A percentile compares a stretch with the other conserved stretches of the same genome.
These are phyloP conservation scores for Dissophora ornata DNA, from an alignment of 192 early-diverging fungal species.

Conservation along the genomic window DNA sequence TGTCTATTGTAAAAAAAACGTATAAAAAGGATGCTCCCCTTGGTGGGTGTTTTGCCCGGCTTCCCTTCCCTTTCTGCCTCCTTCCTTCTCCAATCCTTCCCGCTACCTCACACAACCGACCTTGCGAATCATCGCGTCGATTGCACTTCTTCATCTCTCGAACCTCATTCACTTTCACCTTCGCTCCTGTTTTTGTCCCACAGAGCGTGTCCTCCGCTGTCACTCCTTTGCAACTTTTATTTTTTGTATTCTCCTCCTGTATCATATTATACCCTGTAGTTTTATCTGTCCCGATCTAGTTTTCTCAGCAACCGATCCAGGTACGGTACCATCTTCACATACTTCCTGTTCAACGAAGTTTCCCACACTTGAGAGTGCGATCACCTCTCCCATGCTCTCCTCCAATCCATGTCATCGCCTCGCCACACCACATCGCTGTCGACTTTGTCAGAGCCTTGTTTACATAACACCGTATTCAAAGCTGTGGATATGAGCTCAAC, in stretches of 20 bases:
- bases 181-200: slow-evolving; percentile 11
- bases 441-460: too few relatives aligned
- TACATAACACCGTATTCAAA: slow-evolving; percentile 9
- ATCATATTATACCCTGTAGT: slow-evolving; percentile 1
- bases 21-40: slow-evolving; percentile 5
- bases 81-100: background rate
- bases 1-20: too few relatives aligned
- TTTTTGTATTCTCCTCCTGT: background rate
- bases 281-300: too few relatives aligned
- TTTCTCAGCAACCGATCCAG: background rate
- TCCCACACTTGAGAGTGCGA: background rate
- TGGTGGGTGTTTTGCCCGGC: slow-evolving; percentile 1
- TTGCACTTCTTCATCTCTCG: background rate
- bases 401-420: background rate
- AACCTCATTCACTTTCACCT: background rate
- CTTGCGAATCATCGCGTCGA: background rate
- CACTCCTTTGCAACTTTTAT: background rate
- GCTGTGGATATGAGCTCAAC: background rate
- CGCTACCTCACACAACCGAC: background rate
- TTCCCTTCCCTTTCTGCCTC: slow-evolving; percentile 6
- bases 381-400: background rate
- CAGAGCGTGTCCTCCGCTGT: slow-evolving; percentile 3
- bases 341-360: background rate
- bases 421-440: background rate
- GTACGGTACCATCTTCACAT: background rate